These are phyloP conservation scores for Paraphaeosphaeria sporulosa DNA, from an alignment of 2,329 filamentous ascomycete species.

Conservation along the genomic window DNA sequence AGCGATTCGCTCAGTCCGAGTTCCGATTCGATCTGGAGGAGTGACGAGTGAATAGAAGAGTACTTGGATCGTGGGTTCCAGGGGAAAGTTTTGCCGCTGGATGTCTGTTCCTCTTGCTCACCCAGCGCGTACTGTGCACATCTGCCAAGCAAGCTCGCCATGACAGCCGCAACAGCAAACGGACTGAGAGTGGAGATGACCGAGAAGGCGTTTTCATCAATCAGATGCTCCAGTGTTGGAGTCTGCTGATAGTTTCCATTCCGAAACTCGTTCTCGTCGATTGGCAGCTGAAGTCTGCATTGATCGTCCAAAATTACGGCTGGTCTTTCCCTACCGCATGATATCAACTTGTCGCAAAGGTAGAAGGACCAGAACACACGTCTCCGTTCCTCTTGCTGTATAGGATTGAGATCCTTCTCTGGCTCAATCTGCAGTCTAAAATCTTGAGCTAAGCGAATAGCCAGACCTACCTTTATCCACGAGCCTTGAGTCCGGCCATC, in stretches of 20 bases:
- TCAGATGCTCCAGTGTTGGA: no score
- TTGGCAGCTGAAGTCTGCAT: no score
- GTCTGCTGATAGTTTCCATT: no score
- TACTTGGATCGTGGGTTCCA: constrained; percentile 3
- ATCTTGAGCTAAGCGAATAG: no score
- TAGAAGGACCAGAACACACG: no score
- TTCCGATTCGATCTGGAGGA: constrained; percentile 2
- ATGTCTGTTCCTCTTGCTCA: background rate
- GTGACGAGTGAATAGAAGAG: background rate
- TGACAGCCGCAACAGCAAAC: background rate
- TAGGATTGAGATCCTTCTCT: no score
- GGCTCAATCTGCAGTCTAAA: no score
- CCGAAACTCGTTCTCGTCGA: no score
- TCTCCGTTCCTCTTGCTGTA: no score
- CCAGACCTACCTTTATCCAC: constrained; percentile 7
- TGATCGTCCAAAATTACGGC: no score
- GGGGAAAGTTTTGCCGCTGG: background rate
- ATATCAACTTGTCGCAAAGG: no score
- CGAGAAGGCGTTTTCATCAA: background rate
- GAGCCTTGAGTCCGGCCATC: background rate
- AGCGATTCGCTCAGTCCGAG: background rate
- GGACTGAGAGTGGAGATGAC: background rate
- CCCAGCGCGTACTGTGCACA: background rate
- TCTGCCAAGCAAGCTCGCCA: background rate
- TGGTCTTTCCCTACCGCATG: no score